Evolutionary conservation across 106 monocot species (phyloP).

Genomic region (Gastrodia elata): DNA sequence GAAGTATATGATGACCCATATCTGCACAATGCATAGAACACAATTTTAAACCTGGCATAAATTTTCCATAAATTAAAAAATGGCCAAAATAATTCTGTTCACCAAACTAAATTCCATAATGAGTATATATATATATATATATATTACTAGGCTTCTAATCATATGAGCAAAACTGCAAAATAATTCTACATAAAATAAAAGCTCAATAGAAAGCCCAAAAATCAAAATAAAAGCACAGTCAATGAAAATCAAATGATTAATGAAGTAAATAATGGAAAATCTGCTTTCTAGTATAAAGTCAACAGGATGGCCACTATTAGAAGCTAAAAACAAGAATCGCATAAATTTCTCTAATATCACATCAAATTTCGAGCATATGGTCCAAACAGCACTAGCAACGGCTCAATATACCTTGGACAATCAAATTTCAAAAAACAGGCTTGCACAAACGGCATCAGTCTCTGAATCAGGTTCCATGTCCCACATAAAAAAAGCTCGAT

Average conservation of each 20-base stretch:
- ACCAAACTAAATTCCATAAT: background rate
- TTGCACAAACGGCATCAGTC: background rate
- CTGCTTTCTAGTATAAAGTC: too few species aligned
- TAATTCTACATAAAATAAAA: background rate
- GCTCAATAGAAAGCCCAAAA: too few species aligned
- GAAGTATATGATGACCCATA: too few species aligned
- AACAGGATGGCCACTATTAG: background rate
- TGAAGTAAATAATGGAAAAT: background rate
- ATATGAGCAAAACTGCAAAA: background rate
- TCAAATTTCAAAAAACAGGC: background rate
- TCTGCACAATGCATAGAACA: too few species aligned
- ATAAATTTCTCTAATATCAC: background rate
- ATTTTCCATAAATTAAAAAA: background rate
- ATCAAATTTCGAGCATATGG: too few species aligned
- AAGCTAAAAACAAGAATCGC: background rate
- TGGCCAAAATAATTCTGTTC: background rate
- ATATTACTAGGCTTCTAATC: background rate
- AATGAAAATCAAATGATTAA: background rate
- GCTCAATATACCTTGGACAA: background rate
- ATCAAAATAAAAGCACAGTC: background rate
- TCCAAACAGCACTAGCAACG: background rate
- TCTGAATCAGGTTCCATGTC: background rate
- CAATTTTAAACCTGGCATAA: background rate
- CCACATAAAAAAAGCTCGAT: background rate
- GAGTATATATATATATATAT: background rate